phyloP scores from a whole-genome alignment of 1,284 basidiomycete species.

The Apiotrichum gracile region DNA sequence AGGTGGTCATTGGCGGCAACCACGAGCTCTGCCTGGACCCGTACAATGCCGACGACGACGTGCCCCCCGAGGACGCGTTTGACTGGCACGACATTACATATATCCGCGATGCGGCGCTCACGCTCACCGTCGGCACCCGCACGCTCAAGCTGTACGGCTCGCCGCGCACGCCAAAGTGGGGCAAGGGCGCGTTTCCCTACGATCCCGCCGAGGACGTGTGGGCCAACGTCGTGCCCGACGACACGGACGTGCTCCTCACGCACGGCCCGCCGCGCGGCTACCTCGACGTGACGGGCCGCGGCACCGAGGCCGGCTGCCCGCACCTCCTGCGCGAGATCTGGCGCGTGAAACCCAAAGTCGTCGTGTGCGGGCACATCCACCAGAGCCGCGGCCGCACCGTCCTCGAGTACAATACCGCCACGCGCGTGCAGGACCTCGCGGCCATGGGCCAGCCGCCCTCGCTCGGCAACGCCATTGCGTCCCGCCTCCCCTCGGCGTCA shows the following conservation, averaged over 20 bases:
- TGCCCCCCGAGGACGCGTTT: not conserved
- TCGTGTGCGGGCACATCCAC: not conserved
- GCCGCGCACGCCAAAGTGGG: not conserved
- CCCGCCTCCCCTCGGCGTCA: no score
- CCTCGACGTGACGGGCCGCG: not conserved
- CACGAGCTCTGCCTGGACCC: conserved; percentile 4
- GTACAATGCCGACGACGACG: not conserved
- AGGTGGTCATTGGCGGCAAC: conserved; percentile 4
- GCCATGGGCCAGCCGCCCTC: not conserved
- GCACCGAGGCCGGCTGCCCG: not conserved
- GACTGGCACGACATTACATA: conserved; percentile 3
- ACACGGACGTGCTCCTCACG: not conserved
- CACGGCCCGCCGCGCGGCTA: not conserved
- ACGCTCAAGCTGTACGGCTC: not conserved
- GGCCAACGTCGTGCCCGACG: not conserved
- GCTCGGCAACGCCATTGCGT: no score
- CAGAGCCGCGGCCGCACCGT: not conserved
- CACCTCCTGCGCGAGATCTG: not conserved
- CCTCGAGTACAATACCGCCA: not conserved
- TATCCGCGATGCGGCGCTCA: not conserved
- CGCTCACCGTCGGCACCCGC: not conserved
- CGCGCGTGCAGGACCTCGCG: not conserved
- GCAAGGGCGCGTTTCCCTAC: not conserved
- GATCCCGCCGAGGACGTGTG: not conserved
- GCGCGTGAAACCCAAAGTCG: not conserved